Evolutionary conservation across 2,329 filamentous ascomycete species (phyloP).

Genomic region (Phaeosphaeriaceae sp.): DNA sequence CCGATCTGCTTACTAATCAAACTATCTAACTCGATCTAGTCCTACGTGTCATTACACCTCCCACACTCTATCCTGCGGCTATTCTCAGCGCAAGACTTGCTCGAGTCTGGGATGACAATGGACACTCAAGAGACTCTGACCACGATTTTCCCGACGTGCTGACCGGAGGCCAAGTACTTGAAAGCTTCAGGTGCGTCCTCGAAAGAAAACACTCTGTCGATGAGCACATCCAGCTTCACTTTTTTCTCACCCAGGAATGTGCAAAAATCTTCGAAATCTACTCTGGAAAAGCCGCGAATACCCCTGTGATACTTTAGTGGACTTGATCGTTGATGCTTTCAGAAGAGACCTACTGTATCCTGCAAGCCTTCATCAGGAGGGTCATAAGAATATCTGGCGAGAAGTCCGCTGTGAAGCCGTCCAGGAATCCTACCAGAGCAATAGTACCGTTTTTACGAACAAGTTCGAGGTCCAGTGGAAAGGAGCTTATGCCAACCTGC

Average conservation of each 20-base stretch:
- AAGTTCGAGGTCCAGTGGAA: conserved; percentile 21
- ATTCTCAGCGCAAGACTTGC: too few species aligned
- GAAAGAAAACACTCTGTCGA: conserved; percentile 46
- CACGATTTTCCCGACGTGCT: background rate
- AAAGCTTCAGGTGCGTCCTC: conserved; percentile 40
- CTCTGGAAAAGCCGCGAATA: conserved; percentile 66
- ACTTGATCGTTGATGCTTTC: background rate
- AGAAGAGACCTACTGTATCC: conserved; percentile 24
- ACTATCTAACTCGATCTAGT: background rate
- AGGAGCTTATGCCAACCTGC: conserved; percentile 21
- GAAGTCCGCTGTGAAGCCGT: conserved; percentile 18
- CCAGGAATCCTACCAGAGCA: conserved; percentile 36
- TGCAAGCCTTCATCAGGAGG: conserved; percentile 30
- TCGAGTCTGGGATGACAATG: too few species aligned
- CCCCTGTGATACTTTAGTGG: conserved; percentile 51
- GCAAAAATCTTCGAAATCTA: conserved; percentile 53
- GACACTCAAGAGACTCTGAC: conserved; percentile 34
- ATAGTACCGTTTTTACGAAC: conserved; percentile 27
- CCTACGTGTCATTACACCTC: too few species aligned
- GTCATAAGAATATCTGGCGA: conserved; percentile 16
- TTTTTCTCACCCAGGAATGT: conserved; percentile 44
- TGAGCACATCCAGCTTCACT: conserved; percentile 34
- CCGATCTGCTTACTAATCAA: background rate
- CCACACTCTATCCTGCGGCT: too few species aligned
- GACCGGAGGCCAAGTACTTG: background rate